Evolutionary conservation across 1,284 basidiomycete genomes (phyloP).

Genomic region (Cystobasidium slooffiae): DNA sequence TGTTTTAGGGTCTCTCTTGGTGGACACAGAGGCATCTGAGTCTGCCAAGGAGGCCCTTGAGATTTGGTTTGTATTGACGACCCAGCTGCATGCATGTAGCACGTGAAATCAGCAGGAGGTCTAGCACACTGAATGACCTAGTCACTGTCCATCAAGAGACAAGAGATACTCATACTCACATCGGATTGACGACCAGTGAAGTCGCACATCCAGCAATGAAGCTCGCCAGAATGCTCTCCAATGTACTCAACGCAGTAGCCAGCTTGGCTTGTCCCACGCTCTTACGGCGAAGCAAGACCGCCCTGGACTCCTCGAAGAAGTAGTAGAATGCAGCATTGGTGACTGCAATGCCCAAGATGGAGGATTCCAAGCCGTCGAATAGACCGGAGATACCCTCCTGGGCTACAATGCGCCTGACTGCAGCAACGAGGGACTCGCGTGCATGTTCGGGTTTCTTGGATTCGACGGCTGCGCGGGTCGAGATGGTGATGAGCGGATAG

Average conservation of each 20-base stretch:
- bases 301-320: conserved; percentile 50
- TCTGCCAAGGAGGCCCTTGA: conserved; percentile 54
- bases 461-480: conserved; percentile 63
- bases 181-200: conserved; percentile 87
- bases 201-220: conserved; percentile 73
- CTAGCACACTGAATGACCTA: not conserved
- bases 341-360: conserved; percentile 85
- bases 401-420: conserved; percentile 75
- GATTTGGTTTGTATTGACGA: conserved; percentile 72
- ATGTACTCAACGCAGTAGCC: conserved; percentile 66
- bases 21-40: conserved; percentile 28
- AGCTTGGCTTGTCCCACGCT: conserved; percentile 37
- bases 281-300: conserved; percentile 46
- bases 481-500: conserved; percentile 34
- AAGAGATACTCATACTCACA: conserved; percentile 63
- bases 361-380: conserved; percentile 85
- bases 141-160: not conserved
- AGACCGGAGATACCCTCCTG: conserved; percentile 83
- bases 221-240: conserved; percentile 81
- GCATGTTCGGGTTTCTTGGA: conserved; percentile 65
- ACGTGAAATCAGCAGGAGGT: not conserved
- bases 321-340: conserved; percentile 72
- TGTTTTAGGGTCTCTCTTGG: conserved; percentile 42
- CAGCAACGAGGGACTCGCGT: conserved; percentile 50
- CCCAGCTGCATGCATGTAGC: conserved; percentile 51